Evolutionary conservation across 1,284 basidiomycete species (phyloP).

Genomic region (Fistulinella cinereoalba): DNA sequence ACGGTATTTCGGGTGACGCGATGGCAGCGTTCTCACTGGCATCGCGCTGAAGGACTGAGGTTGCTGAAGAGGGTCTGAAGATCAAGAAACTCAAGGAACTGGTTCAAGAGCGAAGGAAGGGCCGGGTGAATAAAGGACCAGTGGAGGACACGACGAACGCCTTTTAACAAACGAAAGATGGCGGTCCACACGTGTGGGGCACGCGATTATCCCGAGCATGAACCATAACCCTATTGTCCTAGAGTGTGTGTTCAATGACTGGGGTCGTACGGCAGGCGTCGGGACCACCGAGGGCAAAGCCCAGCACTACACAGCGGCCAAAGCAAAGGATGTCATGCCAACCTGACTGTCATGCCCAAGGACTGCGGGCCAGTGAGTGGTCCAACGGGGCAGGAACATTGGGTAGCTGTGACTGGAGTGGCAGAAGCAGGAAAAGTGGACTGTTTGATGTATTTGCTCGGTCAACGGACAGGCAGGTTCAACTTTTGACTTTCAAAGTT

Average conservation of each 20-base stretch:
- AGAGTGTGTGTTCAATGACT: slow-evolving; percentile 8
- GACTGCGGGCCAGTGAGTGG: too few species aligned
- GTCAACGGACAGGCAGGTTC: too few species aligned
- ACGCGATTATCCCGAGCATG: slow-evolving; percentile 32
- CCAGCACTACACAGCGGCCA: background rate
- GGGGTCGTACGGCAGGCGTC: background rate
- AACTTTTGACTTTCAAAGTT: too few species aligned
- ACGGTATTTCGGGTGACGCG: slow-evolving; percentile 30
- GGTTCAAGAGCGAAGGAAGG: slow-evolving; percentile 2
- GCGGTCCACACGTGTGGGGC: slow-evolving; percentile 31
- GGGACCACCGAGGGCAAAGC: slow-evolving; percentile 13
- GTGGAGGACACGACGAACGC: slow-evolving; percentile 10
- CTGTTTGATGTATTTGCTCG: too few species aligned
- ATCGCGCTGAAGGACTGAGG: too few species aligned
- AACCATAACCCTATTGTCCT: slow-evolving; percentile 12
- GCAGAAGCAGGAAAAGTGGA: too few species aligned
- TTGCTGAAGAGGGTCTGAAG: too few species aligned
- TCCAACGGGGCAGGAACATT: too few species aligned
- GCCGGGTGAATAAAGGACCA: slow-evolving; percentile 8
- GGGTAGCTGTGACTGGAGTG: too few species aligned
- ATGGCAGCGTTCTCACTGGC: background rate
- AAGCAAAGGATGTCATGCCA: slow-evolving; percentile 8
- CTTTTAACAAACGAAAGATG: slow-evolving; percentile 33
- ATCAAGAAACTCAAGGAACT: too few species aligned
- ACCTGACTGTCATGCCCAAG: too few species aligned